These are phyloP conservation scores for Periconia digitata DNA, from an alignment of 2,329 filamentous ascomycete species.

Conservation along the genomic window DNA sequence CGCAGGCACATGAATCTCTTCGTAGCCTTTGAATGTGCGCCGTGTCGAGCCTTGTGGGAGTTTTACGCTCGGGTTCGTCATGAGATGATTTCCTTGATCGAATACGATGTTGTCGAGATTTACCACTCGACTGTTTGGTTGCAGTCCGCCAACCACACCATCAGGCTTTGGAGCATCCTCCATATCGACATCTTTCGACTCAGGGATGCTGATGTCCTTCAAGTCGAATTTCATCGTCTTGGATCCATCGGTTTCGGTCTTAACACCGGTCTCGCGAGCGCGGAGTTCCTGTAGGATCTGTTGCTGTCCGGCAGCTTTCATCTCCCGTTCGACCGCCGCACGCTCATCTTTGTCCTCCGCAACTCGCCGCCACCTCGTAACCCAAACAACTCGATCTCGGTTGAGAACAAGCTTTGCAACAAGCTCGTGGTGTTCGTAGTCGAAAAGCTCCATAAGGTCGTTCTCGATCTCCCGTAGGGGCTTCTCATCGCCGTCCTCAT, in stretches of 20 bases:
- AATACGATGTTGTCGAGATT: slow-evolving; percentile 96
- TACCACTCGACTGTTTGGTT: slow-evolving; percentile 84
- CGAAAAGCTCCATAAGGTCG: slow-evolving; percentile 96
- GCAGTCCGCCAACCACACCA: slow-evolving; percentile 74
- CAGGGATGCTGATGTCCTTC: slow-evolving; percentile 84
- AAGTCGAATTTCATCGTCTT: slow-evolving; percentile 81
- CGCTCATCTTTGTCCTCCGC: slow-evolving; percentile 75
- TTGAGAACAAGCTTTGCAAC: slow-evolving; percentile 91
- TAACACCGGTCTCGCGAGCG: slow-evolving; percentile 65
- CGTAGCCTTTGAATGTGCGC: slow-evolving; percentile 94
- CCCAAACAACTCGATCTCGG: slow-evolving; percentile 92
- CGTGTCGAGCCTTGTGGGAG: slow-evolving; percentile 94
- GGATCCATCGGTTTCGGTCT: slow-evolving; percentile 58
- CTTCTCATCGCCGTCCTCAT: slow-evolving; percentile 78
- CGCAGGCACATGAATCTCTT: slow-evolving; percentile 94
- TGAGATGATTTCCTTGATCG: slow-evolving; percentile 96
- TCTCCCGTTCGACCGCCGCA: slow-evolving; percentile 80
- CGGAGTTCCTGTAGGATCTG: slow-evolving; percentile 86
- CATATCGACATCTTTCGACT: slow-evolving; percentile 54
- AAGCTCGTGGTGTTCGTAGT: slow-evolving; percentile 93
- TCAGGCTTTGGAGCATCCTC: slow-evolving; percentile 43
- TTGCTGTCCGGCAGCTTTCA: slow-evolving; percentile 83
- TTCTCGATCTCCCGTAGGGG: slow-evolving; percentile 93
- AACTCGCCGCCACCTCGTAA: slow-evolving; percentile 80
- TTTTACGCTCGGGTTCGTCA: slow-evolving; percentile 97